Conservation (phyloP, 495 filamentous ascomycete genomes). For the Xylaria cubensis region DNA sequence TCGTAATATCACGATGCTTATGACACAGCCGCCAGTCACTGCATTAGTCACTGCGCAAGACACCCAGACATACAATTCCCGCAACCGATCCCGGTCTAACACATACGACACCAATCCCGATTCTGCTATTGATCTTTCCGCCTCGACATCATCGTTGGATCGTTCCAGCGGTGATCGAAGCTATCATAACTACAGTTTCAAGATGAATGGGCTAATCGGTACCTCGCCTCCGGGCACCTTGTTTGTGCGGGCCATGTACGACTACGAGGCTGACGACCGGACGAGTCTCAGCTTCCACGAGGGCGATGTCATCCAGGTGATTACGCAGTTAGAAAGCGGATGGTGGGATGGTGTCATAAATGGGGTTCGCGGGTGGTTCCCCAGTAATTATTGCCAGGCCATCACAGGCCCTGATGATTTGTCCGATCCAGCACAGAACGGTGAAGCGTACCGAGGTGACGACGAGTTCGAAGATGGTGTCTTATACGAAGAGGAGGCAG, state of each 20-base stretch:
- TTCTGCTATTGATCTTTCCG: conserved; percentile 40
- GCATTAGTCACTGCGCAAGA: conserved; percentile 54
- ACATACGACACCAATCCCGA: conserved; percentile 39
- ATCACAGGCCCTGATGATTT: conserved; percentile 75
- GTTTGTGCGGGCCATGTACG: conserved; percentile 95
- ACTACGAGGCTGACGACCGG: conserved; percentile 95
- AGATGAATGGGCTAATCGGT: conserved; percentile 74
- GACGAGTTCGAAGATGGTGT: conserved; percentile 67
- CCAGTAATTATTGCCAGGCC: conserved; percentile 95
- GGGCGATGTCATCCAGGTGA: conserved; percentile 95
- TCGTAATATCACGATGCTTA: conserved; percentile 54
- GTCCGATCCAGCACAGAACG: conserved; percentile 62
- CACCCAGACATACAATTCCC: conserved; percentile 45
- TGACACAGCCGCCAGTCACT: conserved; percentile 57
- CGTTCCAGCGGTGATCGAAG: conserved; percentile 47
- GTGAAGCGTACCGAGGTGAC: conserved; percentile 73
- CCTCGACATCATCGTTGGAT: conserved; percentile 47
- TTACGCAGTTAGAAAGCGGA: conserved; percentile 95
- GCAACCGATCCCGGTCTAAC: conserved; percentile 41
- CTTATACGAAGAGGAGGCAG: conserved; percentile 52
- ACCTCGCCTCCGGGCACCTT: conserved; percentile 77
- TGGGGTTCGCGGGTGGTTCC: conserved; percentile 95
- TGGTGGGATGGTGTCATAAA: conserved; percentile 99
- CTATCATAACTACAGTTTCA: conserved; percentile 42
- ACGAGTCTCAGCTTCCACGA: conserved; percentile 95